Base-by-base conservation (phyloP, 2,329 filamentous ascomycete genomes). In the Monilinia laxa region DNA sequence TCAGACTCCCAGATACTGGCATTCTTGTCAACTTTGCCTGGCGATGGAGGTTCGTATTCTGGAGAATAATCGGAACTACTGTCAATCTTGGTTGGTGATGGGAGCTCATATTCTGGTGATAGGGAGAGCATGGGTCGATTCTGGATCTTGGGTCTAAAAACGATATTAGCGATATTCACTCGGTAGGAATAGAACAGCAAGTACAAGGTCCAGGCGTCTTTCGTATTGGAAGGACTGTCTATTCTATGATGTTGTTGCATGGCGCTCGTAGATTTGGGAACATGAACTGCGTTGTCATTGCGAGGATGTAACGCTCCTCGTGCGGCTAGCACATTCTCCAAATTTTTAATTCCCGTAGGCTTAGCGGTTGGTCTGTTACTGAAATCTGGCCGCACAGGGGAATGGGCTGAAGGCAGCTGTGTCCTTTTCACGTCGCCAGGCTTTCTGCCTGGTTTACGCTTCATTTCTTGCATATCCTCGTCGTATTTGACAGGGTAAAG, bases 401-500 rank as follows among this genome's bases (percentile, higher is more conserved):
- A 28, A 25, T n/a, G 14, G 14, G 4, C 38, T 23, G 45, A 16
- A 51, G 11, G 28, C 4, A 51, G 38, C 49, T 35, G 58, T 31
- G 28, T 25, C 20, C 16, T 62, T 25, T 49, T 62, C 23, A 25
- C 31, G 25, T 38, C 52, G 54, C 55, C 63, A 16, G 51, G n/a
- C 25, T 64, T 66, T 52, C 65, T 69, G 14, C 49, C 64, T 57
- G n/a, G 62, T 53, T 69, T 70, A 49, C 63, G 62, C 62, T 70
- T 72, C 45, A 69, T 38, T 25, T 54, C 60, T 25, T 65, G 68
- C 59, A 70, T 68, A 51, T 71, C 71, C 31, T 65, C 45, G 14
- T 73, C 71, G 35, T 68, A 70, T 35, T 67, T 67, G n/a, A 70
- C 16, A 40, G 55, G 55, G 38, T 74, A 69, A 31, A 73, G 35